Percentiles rank a stretch among this genome's conserved stretches.
phyloP scores from a whole-genome alignment of 2,329 filamentous ascomycete species.

The Magnaporthiopsis incrustans region DNA sequence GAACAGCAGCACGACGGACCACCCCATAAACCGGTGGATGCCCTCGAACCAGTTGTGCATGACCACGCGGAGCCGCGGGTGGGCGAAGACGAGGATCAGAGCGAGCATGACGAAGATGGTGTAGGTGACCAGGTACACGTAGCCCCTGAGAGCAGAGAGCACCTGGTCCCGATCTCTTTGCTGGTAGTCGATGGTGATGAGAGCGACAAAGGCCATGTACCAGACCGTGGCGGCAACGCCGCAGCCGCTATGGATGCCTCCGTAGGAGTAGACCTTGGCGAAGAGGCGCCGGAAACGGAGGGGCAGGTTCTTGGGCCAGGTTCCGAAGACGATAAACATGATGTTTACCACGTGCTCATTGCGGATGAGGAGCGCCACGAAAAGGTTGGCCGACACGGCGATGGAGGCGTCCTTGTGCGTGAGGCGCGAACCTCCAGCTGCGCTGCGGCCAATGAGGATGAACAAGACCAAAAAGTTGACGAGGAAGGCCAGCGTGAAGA shows the following conservation, averaged over 20 bases:
- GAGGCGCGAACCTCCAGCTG: conserved; percentile 7
- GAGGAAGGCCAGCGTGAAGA: conserved; percentile 32
- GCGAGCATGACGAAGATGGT: conserved; percentile 19
- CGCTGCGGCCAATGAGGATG: conserved; percentile 11
- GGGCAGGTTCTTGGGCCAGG: conserved; percentile 22
- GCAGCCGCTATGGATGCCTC: conserved; percentile 45
- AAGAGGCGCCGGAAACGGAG: conserved; percentile 35
- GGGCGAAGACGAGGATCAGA: conserved; percentile 20
- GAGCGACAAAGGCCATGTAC: conserved; percentile 30
- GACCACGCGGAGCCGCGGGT: conserved; percentile 20
- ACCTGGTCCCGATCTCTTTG: background rate
- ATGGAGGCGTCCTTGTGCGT: conserved; percentile 15
- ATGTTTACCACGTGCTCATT: conserved; percentile 46
- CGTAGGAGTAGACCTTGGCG: conserved; percentile 45
- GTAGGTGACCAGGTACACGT: conserved; percentile 21
- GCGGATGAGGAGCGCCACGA: conserved; percentile 37
- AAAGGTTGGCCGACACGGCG: conserved; percentile 30
- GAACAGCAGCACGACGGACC: conserved; percentile 39
- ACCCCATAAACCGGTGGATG: conserved; percentile 27
- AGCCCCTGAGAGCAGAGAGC: conserved; percentile 16
- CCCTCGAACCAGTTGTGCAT: conserved; percentile 27
- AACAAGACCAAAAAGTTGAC: conserved; percentile 23
- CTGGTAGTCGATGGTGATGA: conserved; percentile 22
- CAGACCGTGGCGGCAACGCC: conserved; percentile 39
- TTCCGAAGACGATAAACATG: conserved; percentile 34